Conservation (phyloP, 768 basidiomycete genomes). For the Suillus alpinus region DNA sequence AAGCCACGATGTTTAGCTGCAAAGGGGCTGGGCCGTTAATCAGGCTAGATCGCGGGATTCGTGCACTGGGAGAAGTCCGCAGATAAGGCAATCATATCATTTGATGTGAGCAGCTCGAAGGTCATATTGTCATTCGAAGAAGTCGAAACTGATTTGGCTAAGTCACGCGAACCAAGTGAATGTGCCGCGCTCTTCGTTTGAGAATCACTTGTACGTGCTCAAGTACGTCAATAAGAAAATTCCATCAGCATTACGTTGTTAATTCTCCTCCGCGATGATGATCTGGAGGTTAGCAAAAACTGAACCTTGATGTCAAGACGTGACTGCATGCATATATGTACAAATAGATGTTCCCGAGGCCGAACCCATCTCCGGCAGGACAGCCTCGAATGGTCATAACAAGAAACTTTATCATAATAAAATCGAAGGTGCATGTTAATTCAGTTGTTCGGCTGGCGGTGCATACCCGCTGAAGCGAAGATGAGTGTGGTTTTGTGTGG, state of each 20-base stretch:
- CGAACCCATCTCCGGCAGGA: slow-evolving; percentile 6
- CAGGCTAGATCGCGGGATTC: slow-evolving; percentile 55
- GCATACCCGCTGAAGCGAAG: slow-evolving; percentile 38
- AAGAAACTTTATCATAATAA: slow-evolving; percentile 4
- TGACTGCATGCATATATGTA: slow-evolving; percentile 31
- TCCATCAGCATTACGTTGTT: slow-evolving; percentile 33
- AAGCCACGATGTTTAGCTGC: slow-evolving; percentile 25
- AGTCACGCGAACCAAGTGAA: slow-evolving; percentile 27
- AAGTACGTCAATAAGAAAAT: slow-evolving; percentile 32
- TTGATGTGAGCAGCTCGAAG: slow-evolving; percentile 11
- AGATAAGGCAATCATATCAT: slow-evolving; percentile 27
- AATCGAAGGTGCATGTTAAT: slow-evolving; percentile 8
- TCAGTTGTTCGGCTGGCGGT: slow-evolving; percentile 25
- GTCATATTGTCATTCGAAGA: slow-evolving; percentile 18
- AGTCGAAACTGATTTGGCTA: slow-evolving; percentile 22
- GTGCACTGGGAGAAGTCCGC: slow-evolving; percentile 46
- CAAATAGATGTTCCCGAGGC: slow-evolving; percentile 21
- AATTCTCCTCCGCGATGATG: slow-evolving; percentile 20
- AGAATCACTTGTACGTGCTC: slow-evolving; percentile 24
- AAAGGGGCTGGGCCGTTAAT: slow-evolving; percentile 48
- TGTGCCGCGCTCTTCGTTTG: slow-evolving; percentile 13
- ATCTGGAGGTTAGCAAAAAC: slow-evolving; percentile 15
- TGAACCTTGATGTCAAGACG: slow-evolving; percentile 8
- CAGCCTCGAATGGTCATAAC: neutral
- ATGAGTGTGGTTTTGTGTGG: slow-evolving; percentile 7